Percentiles rank a stretch among this genome's conserved stretches.
phyloP scores from a whole-genome alignment of 441 rosid species.

The Corymbia citriodora region DNA sequence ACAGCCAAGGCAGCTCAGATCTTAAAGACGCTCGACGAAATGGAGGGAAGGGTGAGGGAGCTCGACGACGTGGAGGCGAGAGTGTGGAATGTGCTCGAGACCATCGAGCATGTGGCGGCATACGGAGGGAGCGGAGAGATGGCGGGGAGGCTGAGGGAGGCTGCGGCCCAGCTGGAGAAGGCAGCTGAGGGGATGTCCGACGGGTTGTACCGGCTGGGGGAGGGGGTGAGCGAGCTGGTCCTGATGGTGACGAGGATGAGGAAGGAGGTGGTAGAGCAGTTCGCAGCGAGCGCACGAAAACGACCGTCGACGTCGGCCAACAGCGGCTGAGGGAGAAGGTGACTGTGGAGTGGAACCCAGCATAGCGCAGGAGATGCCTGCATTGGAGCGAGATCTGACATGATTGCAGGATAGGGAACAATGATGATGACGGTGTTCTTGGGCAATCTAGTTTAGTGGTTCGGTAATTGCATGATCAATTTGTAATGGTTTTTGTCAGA shows the following conservation, averaged over 20 bases:
- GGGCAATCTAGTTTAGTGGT: neutral
- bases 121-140: neutral
- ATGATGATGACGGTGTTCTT: neutral
- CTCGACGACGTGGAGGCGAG: neutral
- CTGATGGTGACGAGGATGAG: neutral
- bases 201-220: neutral
- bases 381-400: no score
- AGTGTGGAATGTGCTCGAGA: neutral
- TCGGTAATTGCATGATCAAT: fast-evolving
- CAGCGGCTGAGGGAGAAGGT: neutral
- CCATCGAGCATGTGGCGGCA: neutral
- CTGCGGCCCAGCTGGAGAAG: neutral
- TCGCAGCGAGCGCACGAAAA: neutral
- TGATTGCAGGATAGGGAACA: neutral
- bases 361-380: no score
- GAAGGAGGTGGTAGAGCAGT: neutral
- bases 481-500: no score
- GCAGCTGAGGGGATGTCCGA: neutral
- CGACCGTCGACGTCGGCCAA: neutral
- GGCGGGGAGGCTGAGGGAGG: neutral
- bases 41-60: neutral
- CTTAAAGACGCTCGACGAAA: neutral
- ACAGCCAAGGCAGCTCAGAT: neutral
- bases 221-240: neutral
- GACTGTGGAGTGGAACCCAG: neutral